Base-by-base conservation (phyloP, 192 early-diverging fungal species). In the Linnemannia elongata region DNA sequence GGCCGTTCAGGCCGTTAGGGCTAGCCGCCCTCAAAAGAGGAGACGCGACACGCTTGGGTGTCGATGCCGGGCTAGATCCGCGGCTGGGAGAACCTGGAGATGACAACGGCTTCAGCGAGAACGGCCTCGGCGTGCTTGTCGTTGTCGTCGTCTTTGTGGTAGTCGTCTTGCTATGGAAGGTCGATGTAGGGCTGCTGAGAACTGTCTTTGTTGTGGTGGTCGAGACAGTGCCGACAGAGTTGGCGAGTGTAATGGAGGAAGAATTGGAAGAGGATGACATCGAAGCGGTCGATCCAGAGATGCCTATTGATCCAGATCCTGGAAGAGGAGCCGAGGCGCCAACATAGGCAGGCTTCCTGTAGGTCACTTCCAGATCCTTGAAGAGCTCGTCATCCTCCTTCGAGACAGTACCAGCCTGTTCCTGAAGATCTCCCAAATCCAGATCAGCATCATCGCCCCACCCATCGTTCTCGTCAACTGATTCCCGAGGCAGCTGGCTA, bases 301-400 rank as follows among this genome's bases (percentile, higher is more conserved):
- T 39, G 20, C 73, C 76, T 15, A 35, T 66, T 27, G 60, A 33
- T 3, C n/a, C 60, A 4, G 75, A 15, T 45, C 24, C 45, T 42
- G 24, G 30, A 6, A 41, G n/a, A 13, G 54, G 7, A 6, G 33
- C 45, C 3, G 70, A 30, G 9, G 44, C 30, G 1, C 80, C 80
- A 41, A 87, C 85, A 78, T 87, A 81, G 8, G 75, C 72, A 13
- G 85, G 85, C 27, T 74, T 75, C 60, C 69, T 86, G 71, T 87
- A 87, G 2, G 76, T 41, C 27, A 87, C 85, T 36, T 81, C 85
- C 72, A 87, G 60, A 75, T 87, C 85, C 71, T 81, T 87, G 60
- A 87, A 87, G 17, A 87, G 80, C 13, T 87, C 85, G 30, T 87
- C 79, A 30, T 87, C 85, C 27, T 41, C 83, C 38, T 39, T 39